Base-by-base conservation (phyloP, 2,329 filamentous ascomycete species). In the Penicillium sp. region DNA sequence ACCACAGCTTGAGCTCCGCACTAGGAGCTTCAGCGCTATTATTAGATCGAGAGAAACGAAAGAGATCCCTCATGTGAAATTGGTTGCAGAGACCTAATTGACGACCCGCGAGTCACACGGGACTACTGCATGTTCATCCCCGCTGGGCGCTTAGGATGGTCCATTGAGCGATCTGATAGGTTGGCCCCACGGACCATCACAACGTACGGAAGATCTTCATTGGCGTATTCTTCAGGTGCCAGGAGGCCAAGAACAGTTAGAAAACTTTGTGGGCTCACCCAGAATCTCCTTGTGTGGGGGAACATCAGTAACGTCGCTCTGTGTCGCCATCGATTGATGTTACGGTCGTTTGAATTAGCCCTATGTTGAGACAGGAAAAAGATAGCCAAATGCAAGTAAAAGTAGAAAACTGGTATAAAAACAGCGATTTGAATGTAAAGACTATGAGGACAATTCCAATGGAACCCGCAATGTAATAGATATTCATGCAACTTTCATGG, bases 71-170 rank as follows among this genome's bases (percentile, higher is more conserved):
- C n/a, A 7, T 40, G 38, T 40, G 38, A 40, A 21, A 40, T n/a
- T 36, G 11, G 34, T 16, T 1, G 34, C 34, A 36, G 34, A 40
- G 16, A 40, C 16, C 6, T 40, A 2, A n/a, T 39, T 36, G 27
- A 31, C 29, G 21, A 24, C 7, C 16, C 21, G 16, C 47, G 8
- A 49, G 47, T 49, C 47, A 49, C 39, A 48, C 34, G 5, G 4
- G 3, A 44, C 27, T 32, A 31, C 45, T 21, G 31, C 29, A 46
- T 14, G 45, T 31, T 42, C 18, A 22, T 49, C 38, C 21, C 47
- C 38, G 31, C 47, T 29, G 47, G 39, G 47, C 47, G 47, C 47
- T 49, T 34, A 49, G 27, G 14, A 46, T 10, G 36, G 18, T n/a
- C 11, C 16, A 14, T 16, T 42, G 16, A 18, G 5, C 2, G n/a